phyloP scores from a whole-genome alignment of 1,139 yeast species.

The Magnusiomyces sp. region DNA sequence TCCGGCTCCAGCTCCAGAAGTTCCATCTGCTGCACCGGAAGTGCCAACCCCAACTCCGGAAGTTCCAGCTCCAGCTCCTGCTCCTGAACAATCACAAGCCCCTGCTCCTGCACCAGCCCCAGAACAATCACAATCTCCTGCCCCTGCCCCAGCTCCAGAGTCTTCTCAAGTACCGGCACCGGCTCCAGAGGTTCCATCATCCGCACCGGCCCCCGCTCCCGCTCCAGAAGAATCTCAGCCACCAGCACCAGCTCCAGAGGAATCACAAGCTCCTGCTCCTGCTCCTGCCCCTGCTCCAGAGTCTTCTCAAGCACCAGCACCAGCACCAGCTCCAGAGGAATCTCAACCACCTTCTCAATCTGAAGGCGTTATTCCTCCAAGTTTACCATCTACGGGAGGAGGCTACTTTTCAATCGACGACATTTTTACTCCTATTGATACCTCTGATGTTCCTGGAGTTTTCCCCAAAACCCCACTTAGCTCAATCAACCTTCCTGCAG shows the following conservation, averaged over 20 bases:
- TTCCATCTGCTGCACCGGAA: constrained; percentile 4
- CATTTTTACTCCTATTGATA: constrained; percentile 44
- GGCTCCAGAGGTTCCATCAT: constrained; percentile 6
- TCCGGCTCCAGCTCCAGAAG: no score
- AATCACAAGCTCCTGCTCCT: constrained; percentile 10
- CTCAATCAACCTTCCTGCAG: constrained; percentile 42
- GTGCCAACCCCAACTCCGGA: constrained; percentile 7
- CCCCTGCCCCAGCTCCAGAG: constrained; percentile 12
- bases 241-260: constrained; percentile 5
- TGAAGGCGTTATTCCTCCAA: no score
- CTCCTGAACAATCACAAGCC: constrained; percentile 9
- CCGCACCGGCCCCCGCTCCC: constrained; percentile 10
- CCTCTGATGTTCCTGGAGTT: constrained; percentile 41
- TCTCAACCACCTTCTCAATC: constrained; percentile 10
- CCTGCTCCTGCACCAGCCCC: constrained; percentile 7
- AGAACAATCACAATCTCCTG: constrained; percentile 9
- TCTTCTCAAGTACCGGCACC: constrained; percentile 4
- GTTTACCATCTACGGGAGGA: no score
- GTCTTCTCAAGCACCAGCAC: constrained; percentile 4
- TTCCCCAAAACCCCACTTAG: constrained; percentile 40
- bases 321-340: constrained; percentile 1
- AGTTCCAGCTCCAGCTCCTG: constrained; percentile 11
- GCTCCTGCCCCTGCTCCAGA: constrained; percentile 12
- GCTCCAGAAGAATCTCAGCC: constrained; percentile 9
- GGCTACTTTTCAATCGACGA: constrained; percentile 28